Percentiles rank a stretch among this genome's conserved stretches.
phyloP scores from a whole-genome alignment of 768 basidiomycete species.

The Panus rudis region DNA sequence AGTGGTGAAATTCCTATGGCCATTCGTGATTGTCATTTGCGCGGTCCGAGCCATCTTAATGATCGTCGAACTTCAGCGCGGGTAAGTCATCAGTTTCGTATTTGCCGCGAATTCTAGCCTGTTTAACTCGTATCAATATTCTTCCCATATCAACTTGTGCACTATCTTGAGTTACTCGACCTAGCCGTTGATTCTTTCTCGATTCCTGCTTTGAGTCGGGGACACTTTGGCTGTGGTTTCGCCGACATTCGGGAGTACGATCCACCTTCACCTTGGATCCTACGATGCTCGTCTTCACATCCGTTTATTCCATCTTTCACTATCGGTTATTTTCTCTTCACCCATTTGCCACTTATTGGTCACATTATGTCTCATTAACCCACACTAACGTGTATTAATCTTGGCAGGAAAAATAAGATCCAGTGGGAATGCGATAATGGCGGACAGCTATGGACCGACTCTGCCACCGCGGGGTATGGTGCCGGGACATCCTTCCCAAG shows the following conservation, averaged over 20 bases:
- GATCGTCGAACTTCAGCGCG: conserved; percentile 66
- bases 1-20: conserved; percentile 62
- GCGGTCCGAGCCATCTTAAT: conserved; percentile 62
- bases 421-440: conserved; percentile 70
- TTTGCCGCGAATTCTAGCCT: too few species aligned
- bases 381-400: too few species aligned
- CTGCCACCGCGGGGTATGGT: conserved; percentile 34
- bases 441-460: conserved; percentile 51
- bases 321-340: too few species aligned
- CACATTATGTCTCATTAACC: not conserved
- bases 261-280: too few species aligned
- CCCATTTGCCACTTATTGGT: not conserved
- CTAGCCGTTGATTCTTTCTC: not conserved
- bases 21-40: conserved; percentile 58
- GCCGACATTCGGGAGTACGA: too few species aligned
- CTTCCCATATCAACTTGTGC: too few species aligned
- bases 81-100: conserved; percentile 41
- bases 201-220: too few species aligned
- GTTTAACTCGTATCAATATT: too few species aligned
- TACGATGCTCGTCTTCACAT: too few species aligned
- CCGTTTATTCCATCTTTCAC: too few species aligned
- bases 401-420: conserved; percentile 55
- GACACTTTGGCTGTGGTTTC: too few species aligned
- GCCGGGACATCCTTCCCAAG: conserved; percentile 40
- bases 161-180: conserved; percentile 1